Evolutionary conservation across 257 asterid species (phyloP).

Genomic region (Linderniella brevidens): DNA sequence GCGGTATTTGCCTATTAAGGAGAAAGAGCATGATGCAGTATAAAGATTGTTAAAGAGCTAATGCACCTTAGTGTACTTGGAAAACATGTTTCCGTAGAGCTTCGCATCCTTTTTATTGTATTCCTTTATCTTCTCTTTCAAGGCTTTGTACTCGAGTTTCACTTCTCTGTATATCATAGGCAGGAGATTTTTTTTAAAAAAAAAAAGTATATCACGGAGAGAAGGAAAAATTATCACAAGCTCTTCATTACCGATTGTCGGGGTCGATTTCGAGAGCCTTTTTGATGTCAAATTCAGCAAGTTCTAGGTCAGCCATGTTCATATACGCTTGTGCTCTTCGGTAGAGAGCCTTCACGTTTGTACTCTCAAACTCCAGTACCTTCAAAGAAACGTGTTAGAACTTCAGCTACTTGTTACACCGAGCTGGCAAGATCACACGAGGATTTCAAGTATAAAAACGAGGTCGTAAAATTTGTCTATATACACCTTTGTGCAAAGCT

Average conservation of each 20-base stretch:
- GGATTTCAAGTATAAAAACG: not conserved
- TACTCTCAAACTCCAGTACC: conserved; percentile 38
- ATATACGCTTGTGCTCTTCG: conserved; percentile 45
- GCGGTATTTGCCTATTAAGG: conserved; percentile 6
- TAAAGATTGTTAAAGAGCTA: conserved; percentile 2
- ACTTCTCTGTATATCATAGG: conserved; percentile 11
- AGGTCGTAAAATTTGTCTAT: not conserved
- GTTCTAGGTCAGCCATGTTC: conserved; percentile 28
- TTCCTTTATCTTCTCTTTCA: conserved; percentile 19
- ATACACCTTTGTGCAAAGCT: conserved; percentile 21
- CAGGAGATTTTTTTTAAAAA: too few relatives aligned
- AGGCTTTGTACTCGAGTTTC: conserved; percentile 18
- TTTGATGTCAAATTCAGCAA: conserved; percentile 39
- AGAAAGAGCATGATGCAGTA: too few relatives aligned
- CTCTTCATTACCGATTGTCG: conserved; percentile 21
- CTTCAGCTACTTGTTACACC: too few relatives aligned
- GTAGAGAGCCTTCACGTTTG: conserved; percentile 43
- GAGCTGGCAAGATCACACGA: not conserved
- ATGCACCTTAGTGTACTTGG: conserved; percentile 11
- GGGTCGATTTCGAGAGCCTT: conserved; percentile 54
- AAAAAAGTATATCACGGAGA: not conserved
- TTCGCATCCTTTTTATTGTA: conserved; percentile 18
- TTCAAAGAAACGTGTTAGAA: conserved; percentile 2
- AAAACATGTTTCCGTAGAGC: conserved; percentile 20
- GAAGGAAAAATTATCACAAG: not conserved